Evolutionary conservation across 1,284 basidiomycete species (phyloP).

Genomic region (Hypsizygus ulmarius): DNA sequence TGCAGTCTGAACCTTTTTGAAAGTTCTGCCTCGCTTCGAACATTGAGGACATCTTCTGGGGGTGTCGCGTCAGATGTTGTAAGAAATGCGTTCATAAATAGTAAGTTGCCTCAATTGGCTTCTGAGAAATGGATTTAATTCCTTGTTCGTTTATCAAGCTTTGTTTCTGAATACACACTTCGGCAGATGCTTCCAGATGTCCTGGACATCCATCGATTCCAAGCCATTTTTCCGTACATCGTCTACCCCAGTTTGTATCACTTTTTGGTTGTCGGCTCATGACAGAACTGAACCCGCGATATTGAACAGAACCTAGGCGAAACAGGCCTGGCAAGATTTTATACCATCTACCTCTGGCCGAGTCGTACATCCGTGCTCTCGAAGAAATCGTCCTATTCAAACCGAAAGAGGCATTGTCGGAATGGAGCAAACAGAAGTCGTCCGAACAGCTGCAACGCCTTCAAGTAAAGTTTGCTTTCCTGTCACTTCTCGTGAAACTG

Average conservation of each 20-base stretch:
- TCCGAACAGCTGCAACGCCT: slow-evolving; percentile 24
- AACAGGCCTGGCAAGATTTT: slow-evolving; percentile 17
- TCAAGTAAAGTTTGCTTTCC: slow-evolving; percentile 19
- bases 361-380: slow-evolving; percentile 26
- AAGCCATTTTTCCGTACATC: slow-evolving; percentile 29
- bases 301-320: slow-evolving; percentile 9
- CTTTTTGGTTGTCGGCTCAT: background rate
- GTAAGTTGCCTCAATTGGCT: slow-evolving; percentile 18
- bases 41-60: slow-evolving; percentile 34
- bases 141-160: slow-evolving; percentile 19
- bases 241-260: slow-evolving; percentile 22
- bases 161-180: slow-evolving; percentile 27
- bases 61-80: slow-evolving; percentile 37
- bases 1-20: slow-evolving; percentile 2
- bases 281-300: background rate
- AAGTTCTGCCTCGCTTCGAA: slow-evolving; percentile 32
- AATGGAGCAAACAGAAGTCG: slow-evolving; percentile 29
- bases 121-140: background rate
- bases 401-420: slow-evolving; percentile 18
- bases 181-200: slow-evolving; percentile 23
- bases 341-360: slow-evolving; percentile 27
- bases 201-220: slow-evolving; percentile 23
- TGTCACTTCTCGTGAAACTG: background rate
- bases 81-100: slow-evolving; percentile 28
- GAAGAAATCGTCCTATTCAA: slow-evolving; percentile 13